Evolutionary conservation across 2,329 filamentous ascomycete species (phyloP).

Genomic region (Capronia epimyces): DNA sequence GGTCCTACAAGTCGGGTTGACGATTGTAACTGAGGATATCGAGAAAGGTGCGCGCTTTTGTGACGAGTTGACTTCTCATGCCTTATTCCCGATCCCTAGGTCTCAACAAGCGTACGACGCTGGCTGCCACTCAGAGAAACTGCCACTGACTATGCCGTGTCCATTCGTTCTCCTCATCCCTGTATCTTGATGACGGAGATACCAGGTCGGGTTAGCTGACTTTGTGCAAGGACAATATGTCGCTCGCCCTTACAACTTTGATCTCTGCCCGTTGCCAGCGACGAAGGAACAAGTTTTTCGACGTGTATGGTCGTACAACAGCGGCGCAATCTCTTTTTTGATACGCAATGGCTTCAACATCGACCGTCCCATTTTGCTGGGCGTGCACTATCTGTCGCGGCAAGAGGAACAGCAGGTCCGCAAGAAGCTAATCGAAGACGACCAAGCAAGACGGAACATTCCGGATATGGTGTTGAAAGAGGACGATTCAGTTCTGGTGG

Average conservation of each 20-base stretch:
- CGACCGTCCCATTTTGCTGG: constrained; percentile 50
- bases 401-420: constrained; percentile 51
- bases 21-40: constrained; percentile 55
- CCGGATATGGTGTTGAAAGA: constrained; percentile 48
- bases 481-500: constrained; percentile 50
- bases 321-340: constrained; percentile 58
- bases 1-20: constrained; percentile 62
- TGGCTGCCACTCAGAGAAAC: no score
- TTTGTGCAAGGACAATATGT: constrained; percentile 46
- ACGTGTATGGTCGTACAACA: constrained; percentile 56
- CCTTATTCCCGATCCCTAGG: background rate
- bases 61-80: background rate
- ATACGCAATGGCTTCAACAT: constrained; percentile 55
- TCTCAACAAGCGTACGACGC: background rate
- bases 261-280: constrained; percentile 52
- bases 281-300: constrained; percentile 52
- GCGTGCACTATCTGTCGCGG: constrained; percentile 59
- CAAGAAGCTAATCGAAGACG: constrained; percentile 41
- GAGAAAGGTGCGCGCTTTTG: constrained; percentile 40
- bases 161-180: background rate
- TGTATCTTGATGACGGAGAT: background rate
- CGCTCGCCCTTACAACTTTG: constrained; percentile 60
- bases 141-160: background rate
- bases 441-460: constrained; percentile 29
- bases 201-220: background rate